Percentiles rank a stretch among this genome's conserved stretches.
Evolutionary conservation across 768 basidiomycete species (phyloP).

Genomic region (Lactifluus subvellereus): DNA sequence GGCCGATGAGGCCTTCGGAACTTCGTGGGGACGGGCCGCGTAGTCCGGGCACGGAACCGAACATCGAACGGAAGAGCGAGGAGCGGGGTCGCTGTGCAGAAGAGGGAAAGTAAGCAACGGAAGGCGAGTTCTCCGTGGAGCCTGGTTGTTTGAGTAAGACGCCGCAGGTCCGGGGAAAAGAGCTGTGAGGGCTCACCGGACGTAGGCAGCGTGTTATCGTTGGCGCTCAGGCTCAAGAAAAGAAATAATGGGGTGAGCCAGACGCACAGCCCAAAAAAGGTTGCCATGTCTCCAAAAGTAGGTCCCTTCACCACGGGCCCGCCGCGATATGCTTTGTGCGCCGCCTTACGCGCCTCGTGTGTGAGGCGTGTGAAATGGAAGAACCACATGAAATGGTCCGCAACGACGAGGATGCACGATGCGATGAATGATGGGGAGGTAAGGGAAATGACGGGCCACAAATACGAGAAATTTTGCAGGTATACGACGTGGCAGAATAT

Average conservation of each 20-base stretch:
- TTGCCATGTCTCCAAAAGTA: constrained; percentile 67
- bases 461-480: constrained; percentile 82
- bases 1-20: constrained; percentile 66
- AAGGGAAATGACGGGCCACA: constrained; percentile 92
- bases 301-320: constrained; percentile 29
- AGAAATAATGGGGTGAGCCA: constrained; percentile 89
- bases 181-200: constrained; percentile 26
- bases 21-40: constrained; percentile 40
- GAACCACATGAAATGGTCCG: constrained; percentile 96
- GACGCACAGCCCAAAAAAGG: constrained; percentile 81
- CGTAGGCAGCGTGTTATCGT: constrained; percentile 89
- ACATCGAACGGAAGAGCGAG: constrained; percentile 65
- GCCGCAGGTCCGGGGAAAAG: constrained; percentile 27
- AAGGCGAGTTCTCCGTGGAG: background rate
- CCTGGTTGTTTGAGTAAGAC: background rate
- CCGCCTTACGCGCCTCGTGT: constrained; percentile 51
- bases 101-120: constrained; percentile 27
- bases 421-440: constrained; percentile 77
- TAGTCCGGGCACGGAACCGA: constrained; percentile 40
- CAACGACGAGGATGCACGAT: constrained; percentile 79
- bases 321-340: constrained; percentile 37
- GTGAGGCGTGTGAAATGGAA: constrained; percentile 80
- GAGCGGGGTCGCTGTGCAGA: constrained; percentile 35
- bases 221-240: constrained; percentile 93
- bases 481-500: constrained; percentile 82